These are phyloP conservation scores for Pleurotus salmoneostramineus DNA, from an alignment of 768 basidiomycete species.

Conservation along the genomic window DNA sequence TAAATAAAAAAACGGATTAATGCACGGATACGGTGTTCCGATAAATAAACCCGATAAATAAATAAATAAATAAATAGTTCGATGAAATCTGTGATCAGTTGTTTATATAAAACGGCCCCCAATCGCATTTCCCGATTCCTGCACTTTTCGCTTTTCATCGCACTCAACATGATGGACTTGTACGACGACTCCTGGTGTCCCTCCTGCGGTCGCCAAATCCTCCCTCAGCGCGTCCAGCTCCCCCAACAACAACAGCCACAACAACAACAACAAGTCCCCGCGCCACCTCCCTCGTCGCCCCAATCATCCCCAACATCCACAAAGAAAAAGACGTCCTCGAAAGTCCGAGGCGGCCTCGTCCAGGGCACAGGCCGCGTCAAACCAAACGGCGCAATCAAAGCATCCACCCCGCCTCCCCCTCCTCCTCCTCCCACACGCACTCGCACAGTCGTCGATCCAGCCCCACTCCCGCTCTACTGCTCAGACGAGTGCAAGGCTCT, in stretches of 20 bases:
- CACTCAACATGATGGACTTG: conserved; percentile 3
- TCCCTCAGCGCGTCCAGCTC: conserved; percentile 69
- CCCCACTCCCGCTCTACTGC: conserved; percentile 80
- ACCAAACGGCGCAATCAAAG: conserved; percentile 53
- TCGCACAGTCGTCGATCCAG: conserved; percentile 74
- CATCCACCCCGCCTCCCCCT: conserved; percentile 12
- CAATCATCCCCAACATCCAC: conserved; percentile 23
- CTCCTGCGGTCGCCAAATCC: conserved; percentile 71
- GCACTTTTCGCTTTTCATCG: not conserved
- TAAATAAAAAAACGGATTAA: not conserved
- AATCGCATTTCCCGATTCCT: conserved; percentile 36
- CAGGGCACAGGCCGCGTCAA: conserved; percentile 65
- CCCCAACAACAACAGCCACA: conserved; percentile 13
- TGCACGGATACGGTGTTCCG: not conserved
- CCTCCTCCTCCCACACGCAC: conserved; percentile 34
- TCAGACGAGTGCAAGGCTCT: conserved; percentile 69
- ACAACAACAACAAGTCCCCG: conserved; percentile 18
- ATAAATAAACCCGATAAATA: not conserved
- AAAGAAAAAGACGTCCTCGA: conserved; percentile 16
- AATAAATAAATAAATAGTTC: not conserved
- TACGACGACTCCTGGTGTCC: conserved; percentile 78
- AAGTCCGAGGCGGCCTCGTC: conserved; percentile 46
- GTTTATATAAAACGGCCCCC: conserved; percentile 36
- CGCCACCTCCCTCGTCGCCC: conserved; percentile 34
- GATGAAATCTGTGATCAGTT: not conserved